phyloP scores from a whole-genome alignment of 2,329 filamentous ascomycete genomes.

The Chrysoporthe puriensis region DNA sequence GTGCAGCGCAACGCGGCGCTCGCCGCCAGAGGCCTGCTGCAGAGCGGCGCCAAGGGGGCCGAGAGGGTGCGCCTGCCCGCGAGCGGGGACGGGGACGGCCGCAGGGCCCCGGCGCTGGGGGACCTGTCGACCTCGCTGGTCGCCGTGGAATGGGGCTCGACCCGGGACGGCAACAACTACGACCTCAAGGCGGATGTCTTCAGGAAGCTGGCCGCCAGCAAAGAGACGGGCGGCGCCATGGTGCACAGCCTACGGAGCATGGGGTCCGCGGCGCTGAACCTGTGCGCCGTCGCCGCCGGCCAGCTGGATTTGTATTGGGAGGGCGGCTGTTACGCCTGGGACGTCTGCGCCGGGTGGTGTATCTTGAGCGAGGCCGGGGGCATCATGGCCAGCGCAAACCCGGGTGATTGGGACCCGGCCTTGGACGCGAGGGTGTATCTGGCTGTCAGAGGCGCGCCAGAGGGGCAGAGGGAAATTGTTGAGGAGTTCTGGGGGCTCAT shows the following conservation, averaged over 20 bases:
- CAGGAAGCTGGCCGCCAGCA: conserved; percentile 58
- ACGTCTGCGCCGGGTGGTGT: conserved; percentile 81
- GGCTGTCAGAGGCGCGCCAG: conserved; percentile 62
- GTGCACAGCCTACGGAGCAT: conserved; percentile 73
- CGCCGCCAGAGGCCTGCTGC: conserved; percentile 40
- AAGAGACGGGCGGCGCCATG: conserved; percentile 71
- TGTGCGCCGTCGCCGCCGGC: conserved; percentile 73
- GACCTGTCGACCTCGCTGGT: conserved; percentile 68
- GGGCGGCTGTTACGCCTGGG: conserved; percentile 84
- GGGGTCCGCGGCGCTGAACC: conserved; percentile 75
- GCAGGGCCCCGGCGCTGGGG: conserved; percentile 57
- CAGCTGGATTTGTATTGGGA: conserved; percentile 80
- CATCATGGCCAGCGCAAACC: conserved; percentile 72
- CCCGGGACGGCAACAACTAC: conserved; percentile 70
- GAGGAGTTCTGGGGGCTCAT: conserved; percentile 68
- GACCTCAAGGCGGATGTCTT: conserved; percentile 71
- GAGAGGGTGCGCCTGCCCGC: conserved; percentile 43
- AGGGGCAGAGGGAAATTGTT: conserved; percentile 63
- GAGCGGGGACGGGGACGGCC: conserved; percentile 39
- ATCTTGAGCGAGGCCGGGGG: conserved; percentile 77
- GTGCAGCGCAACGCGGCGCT: conserved; percentile 50
- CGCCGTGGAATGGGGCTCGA: conserved; percentile 74
- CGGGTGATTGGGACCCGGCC: conserved; percentile 68
- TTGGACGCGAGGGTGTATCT: conserved; percentile 65
- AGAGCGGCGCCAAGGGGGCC: conserved; percentile 23